Base-by-base conservation (phyloP, 768 basidiomycete species). In the Leccinum disarticulatum region DNA sequence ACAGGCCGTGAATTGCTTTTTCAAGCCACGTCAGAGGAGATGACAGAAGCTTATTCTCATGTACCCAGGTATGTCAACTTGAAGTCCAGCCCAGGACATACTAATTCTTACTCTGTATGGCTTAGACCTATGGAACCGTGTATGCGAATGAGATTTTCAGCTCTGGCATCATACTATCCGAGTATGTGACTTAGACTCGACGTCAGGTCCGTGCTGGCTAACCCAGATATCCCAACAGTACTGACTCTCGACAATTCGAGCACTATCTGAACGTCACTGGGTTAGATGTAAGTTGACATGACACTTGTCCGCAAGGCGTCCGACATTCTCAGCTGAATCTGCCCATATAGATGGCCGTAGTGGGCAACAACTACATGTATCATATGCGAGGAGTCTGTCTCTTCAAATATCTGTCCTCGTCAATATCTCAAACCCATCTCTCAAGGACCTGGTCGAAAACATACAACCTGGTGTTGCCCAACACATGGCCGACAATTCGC, bases 191-290 rank as follows among this genome's bases (percentile, higher is more conserved):
- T n/a, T 19, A 6, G 7, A 5, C 13, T 50, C 6, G n/a, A 30
- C 19, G 1, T 52, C 11, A 7, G 41, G 9, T 19, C 17, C n/a
- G 2, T 77, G 8, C 17, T 28, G 57, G 33, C 57, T 53, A 15
- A 61, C 62, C 55, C 36, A 57, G 38, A 56, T 52, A 27, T 58
- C 15, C 51, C 49, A 54, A 36, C 66, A 94, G 93, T 69, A 98
- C 96, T 54, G 95, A 98, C 73, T 98, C 98, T 67, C 86, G 92
- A 30, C 96, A 98, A 65, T 98, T 97, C 61, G 90, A 93, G 66
- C 77, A 88, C 57, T 97, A 97, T 69, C 76, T 95, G 33, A 90
- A 92, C 66, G 87, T 98, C 19, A 90, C 94, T 0, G 96, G 96
- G 11, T 74, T 98, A 22, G 96, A 98, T 72, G 92, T 91, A 68